Base-by-base conservation (phyloP, 495 filamentous ascomycete species). In the Penicillium dipodomyicola region DNA sequence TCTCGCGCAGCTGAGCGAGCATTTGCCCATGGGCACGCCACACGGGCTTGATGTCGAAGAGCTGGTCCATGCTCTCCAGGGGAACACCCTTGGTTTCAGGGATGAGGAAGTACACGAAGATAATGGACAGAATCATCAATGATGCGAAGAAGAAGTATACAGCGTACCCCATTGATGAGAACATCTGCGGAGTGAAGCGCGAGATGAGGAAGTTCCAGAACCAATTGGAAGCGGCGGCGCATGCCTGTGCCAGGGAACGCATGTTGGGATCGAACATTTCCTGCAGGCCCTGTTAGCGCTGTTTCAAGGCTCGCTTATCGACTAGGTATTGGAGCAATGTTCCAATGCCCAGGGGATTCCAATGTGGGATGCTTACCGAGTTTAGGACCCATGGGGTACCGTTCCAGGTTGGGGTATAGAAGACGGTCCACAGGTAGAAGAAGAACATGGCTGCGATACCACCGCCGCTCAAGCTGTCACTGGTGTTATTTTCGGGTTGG, bases 81-180 rank as follows among this genome's bases (percentile, higher is more conserved):
- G 77, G 74, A 32, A 81, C 63, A 33, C 84, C 83, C 15, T 80
- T 84, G 4, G 85, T 90, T 74, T 89, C 87, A 2, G 85, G 86
- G 2, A 89, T 75, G 33, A 79, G 78, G 67, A 87, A 83, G 75
- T 77, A 87, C 32, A 88, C 82, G 62, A 89, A 91, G 59, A 84
- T 52, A 44, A 87, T 80, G 23, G 84, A 85, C 12, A 82, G 60
- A 12, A 88, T 75, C 84, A 89, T 89, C 59, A 90, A 72, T 3
- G 80, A 80, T 2, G 86, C 86, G 60, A 91, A 91, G 77, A 90
- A 89, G 70, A 90, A 88, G 72, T 89, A 91, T 4, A 89, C 87
- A 20, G 86, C 88, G 62, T 87, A 88, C 30, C 76, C 77, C 80
- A 90, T 87, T 37, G 72, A 74, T 39, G 80, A 68, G 70, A 91